Evolutionary conservation across 345 rosid genomes (phyloP).

Genomic region (Linum trigynum): DNA sequence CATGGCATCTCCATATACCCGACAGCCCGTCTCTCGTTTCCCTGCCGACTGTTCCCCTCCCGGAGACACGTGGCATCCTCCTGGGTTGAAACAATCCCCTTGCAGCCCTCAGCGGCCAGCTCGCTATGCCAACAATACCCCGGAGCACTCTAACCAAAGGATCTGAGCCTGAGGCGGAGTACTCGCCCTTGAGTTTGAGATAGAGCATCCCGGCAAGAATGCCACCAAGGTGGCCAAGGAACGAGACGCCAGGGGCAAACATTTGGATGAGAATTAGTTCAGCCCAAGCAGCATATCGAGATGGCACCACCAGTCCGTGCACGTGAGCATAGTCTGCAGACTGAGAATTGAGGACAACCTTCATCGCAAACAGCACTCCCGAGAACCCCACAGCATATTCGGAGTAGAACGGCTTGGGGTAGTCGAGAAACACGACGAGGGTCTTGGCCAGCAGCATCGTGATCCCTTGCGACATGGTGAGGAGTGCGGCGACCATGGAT

Average conservation of each 20-base stretch:
- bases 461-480: constrained; percentile 85
- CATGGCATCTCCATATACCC: constrained; percentile 74
- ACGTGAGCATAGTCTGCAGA: constrained; percentile 50
- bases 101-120: constrained; percentile 53
- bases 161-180: constrained; percentile 26
- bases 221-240: constrained; percentile 94
- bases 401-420: constrained; percentile 46
- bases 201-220: constrained; percentile 85
- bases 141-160: constrained; percentile 44
- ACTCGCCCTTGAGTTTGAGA: constrained; percentile 42
- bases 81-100: constrained; percentile 27
- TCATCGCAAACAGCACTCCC: constrained; percentile 89
- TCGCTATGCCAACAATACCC: constrained; percentile 32
- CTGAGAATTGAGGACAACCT: constrained; percentile 76
- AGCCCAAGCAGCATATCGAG: constrained; percentile 88
- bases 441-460: constrained; percentile 64
- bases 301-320: constrained; percentile 60
- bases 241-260: constrained; percentile 81
- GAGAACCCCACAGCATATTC: constrained; percentile 82
- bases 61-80: constrained; percentile 38
- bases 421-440: constrained; percentile 46
- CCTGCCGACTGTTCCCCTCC: constrained; percentile 67
- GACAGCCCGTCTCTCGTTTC: constrained; percentile 28
- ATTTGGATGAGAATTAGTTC: constrained; percentile 82
- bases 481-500: constrained; percentile 53